phyloP scores from a whole-genome alignment of 352 stramenopile species.

The Phytophthora macrochlamydospora region DNA sequence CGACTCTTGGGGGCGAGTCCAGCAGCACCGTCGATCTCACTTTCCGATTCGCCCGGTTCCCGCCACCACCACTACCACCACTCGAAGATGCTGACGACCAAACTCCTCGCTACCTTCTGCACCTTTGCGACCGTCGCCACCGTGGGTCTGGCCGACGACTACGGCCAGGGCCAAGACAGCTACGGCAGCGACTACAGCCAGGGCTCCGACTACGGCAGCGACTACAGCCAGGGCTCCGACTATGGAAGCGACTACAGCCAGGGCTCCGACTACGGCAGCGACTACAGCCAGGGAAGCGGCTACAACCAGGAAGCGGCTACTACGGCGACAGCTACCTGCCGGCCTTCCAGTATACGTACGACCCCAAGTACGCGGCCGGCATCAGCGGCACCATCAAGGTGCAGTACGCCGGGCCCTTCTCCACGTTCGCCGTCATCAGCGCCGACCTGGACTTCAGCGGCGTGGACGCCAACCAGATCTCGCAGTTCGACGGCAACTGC shows the following conservation, averaged over 20 bases:
- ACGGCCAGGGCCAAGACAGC: neutral
- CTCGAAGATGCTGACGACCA: slow-evolving; percentile 25
- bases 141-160: slow-evolving; percentile 11
- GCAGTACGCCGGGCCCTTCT: slow-evolving; percentile 40
- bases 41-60: slow-evolving; percentile 17
- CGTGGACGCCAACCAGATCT: slow-evolving; percentile 39
- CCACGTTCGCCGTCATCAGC: slow-evolving; percentile 42
- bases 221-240: neutral
- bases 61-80: slow-evolving; percentile 5
- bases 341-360: slow-evolving; percentile 46
- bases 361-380: slow-evolving; percentile 39
- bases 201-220: neutral
- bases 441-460: slow-evolving; percentile 52
- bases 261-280: neutral
- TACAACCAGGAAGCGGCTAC: slow-evolving; percentile 5
- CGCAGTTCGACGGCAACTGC: slow-evolving; percentile 48
- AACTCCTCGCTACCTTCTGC: slow-evolving; percentile 20
- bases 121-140: slow-evolving; percentile 19
- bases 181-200: neutral
- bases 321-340: slow-evolving; percentile 19
- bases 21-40: slow-evolving; percentile 4
- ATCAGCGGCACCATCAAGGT: slow-evolving; percentile 49
- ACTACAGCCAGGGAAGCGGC: slow-evolving; percentile 7
- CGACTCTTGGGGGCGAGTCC: too few species aligned
- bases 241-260: neutral